Evolutionary conservation across 2,329 filamentous ascomycete genomes (phyloP).

Genomic region (Pezicula radicicola): DNA sequence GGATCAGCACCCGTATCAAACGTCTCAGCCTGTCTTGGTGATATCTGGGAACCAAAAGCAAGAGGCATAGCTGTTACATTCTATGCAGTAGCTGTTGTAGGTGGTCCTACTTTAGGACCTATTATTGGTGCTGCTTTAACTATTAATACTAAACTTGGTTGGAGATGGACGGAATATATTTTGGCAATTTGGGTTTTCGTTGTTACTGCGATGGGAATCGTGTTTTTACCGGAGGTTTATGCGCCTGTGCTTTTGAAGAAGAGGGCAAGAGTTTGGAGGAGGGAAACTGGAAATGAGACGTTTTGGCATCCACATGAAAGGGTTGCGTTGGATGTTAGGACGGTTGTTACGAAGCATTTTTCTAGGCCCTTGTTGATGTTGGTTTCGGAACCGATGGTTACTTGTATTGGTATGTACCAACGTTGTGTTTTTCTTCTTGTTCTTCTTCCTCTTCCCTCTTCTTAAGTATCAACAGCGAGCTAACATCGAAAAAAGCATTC

Average conservation of each 20-base stretch:
- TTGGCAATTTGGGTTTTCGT: slow-evolving; percentile 39
- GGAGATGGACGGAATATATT: slow-evolving; percentile 33
- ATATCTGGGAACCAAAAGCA: slow-evolving; percentile 52
- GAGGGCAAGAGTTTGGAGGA: slow-evolving; percentile 24
- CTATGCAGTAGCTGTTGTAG: slow-evolving; percentile 64
- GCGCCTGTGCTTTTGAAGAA: slow-evolving; percentile 40
- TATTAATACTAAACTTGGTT: slow-evolving; percentile 31
- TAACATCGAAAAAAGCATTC: slow-evolving; percentile 36
- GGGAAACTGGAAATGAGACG: slow-evolving; percentile 24
- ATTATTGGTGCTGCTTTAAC: slow-evolving; percentile 28
- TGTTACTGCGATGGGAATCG: slow-evolving; percentile 34
- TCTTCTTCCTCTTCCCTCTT: too few relatives aligned
- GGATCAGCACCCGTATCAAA: slow-evolving; percentile 61
- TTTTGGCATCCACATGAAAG: slow-evolving; percentile 21
- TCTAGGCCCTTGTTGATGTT: slow-evolving; percentile 40
- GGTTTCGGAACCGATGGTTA: slow-evolving; percentile 56
- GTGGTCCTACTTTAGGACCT: slow-evolving; percentile 49
- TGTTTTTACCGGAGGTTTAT: slow-evolving; percentile 43
- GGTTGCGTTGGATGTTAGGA: slow-evolving; percentile 19
- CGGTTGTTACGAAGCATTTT: slow-evolving; percentile 25
- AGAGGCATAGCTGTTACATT: slow-evolving; percentile 58
- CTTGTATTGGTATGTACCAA: slow-evolving; percentile 46
- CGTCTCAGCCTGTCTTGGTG: slow-evolving; percentile 59
- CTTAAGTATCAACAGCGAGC: too few relatives aligned
- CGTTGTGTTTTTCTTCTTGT: slow-evolving; percentile 36